Evolutionary conservation across 495 filamentous ascomycete species (phyloP).

Genomic region (Penicillium turbatum): DNA sequence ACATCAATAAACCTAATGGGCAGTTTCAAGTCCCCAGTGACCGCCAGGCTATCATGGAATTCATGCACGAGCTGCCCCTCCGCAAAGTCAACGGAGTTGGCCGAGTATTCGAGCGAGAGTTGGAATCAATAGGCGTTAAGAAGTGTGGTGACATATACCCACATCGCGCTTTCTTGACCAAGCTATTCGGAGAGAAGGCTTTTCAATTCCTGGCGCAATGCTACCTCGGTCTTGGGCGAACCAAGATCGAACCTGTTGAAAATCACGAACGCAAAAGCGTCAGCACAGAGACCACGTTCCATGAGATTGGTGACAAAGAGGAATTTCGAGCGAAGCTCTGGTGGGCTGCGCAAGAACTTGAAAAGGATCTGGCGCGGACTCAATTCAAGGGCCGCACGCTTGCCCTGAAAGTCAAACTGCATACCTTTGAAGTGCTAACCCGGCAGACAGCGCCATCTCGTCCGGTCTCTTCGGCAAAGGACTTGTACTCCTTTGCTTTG

Average conservation of each 20-base stretch:
- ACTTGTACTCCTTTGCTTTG: conserved; percentile 74
- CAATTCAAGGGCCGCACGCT: conserved; percentile 87
- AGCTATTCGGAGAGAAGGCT: conserved; percentile 86
- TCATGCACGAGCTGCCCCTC: conserved; percentile 77
- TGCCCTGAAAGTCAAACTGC: conserved; percentile 87
- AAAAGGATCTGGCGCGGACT: conserved; percentile 75
- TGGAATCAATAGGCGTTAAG: conserved; percentile 80
- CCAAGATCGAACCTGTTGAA: conserved; percentile 78
- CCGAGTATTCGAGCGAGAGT: conserved; percentile 88
- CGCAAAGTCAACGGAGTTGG: conserved; percentile 93
- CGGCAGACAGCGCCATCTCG: conserved; percentile 72
- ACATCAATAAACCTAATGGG: conserved; percentile 94
- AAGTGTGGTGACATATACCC: conserved; percentile 86
- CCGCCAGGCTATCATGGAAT: conserved; percentile 68
- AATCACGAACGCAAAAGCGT: conserved; percentile 91
- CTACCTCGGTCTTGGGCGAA: conserved; percentile 85
- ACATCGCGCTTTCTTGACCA: conserved; percentile 64
- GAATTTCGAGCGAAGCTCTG: conserved; percentile 75
- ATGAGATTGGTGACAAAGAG: conserved; percentile 64
- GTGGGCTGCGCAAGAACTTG: conserved; percentile 77
- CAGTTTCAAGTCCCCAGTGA: conserved; percentile 75
- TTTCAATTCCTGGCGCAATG: conserved; percentile 80
- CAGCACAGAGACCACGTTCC: conserved; percentile 89
- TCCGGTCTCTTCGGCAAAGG: conserved; percentile 67
- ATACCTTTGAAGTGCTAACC: conserved; percentile 88